Base-by-base conservation (phyloP, 2,329 filamentous ascomycete species). In the Phyllosticta paracitricarpa region DNA sequence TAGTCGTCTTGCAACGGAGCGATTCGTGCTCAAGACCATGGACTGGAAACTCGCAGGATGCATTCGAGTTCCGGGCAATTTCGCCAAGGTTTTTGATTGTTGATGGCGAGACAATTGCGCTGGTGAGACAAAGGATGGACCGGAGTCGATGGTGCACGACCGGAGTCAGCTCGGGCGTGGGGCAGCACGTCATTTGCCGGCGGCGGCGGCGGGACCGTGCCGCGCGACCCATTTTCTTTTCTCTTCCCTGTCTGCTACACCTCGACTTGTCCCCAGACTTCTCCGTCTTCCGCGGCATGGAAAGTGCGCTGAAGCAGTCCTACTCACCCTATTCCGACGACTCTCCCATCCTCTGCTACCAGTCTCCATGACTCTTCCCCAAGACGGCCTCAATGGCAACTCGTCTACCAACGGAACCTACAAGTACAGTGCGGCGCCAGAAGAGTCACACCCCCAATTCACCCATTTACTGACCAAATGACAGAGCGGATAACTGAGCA, bases 401-500 rank as follows among this genome's bases (percentile, higher is more conserved):
- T 28, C 54, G 24, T 24, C 52, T 17, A 7, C 58, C 54, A 61
- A 61, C 54, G 58, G 58, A 52, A 57, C 59, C 28, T 17, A 7
- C 60, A 62, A 62, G 35, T 62, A 62, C 52, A 10, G 60, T 62
- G 26, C 60, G 60, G n/a, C 56, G 10, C 55, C 22, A 24, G 22
- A 14, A 57, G 26, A 61, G 54, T 57, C 59, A 54, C 28, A 19
- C 51, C 40, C 9, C 40, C n/a, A 35, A 19, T 17, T 30, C 17
- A 8, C n/a, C 6, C 28, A 4, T n/a, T 26, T 19, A 28, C 60
- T 62, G n/a, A 62, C 59, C 33, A 51, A 48, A 3, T 2, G 19
- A 8, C 56, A 62, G 60, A 58, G 51, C 19, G 60, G 55, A 48
- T 62, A 19, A 55, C 55, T 19, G 60, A 62, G 61, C 91, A 97